These are phyloP conservation scores for Myxozyma melibiosi DNA, from an alignment of 805 yeast species.

Conservation along the genomic window DNA sequence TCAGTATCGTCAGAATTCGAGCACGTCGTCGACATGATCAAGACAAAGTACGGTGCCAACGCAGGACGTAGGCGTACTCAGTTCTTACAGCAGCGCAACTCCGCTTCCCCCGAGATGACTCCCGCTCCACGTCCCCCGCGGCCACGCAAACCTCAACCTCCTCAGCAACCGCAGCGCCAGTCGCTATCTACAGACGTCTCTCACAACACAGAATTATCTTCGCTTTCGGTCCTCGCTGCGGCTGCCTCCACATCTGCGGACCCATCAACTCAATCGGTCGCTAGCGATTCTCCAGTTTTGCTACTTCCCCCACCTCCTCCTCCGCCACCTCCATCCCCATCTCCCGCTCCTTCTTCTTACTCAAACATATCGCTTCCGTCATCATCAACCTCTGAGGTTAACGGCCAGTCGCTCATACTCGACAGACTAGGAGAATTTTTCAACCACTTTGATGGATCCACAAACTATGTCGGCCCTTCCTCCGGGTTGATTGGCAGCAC, in stretches of 20 bases:
- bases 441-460: neutral
- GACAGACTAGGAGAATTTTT: conserved; percentile 5
- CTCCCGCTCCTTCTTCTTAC: neutral
- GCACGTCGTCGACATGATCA: conserved; percentile 10
- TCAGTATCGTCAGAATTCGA: conserved; percentile 6
- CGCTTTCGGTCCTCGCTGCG: conserved; percentile 11
- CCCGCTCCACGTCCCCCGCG: neutral
- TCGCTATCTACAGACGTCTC: too few relatives aligned
- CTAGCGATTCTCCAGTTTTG: too few relatives aligned
- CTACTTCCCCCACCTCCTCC: neutral
- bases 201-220: too few relatives aligned
- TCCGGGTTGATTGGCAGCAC: conserved; percentile 8
- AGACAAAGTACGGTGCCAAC: conserved; percentile 4
- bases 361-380: too few relatives aligned
- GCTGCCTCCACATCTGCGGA: conserved; percentile 10
- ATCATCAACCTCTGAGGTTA: too few relatives aligned
- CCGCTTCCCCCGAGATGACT: neutral
- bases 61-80: conserved; percentile 20
- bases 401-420: neutral
- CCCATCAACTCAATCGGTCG: too few relatives aligned
- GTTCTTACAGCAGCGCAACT: neutral
- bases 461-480: conserved; percentile 13
- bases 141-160: neutral
- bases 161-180: neutral
- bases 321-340: neutral